These are phyloP conservation scores for Lonicera japonica DNA, from an alignment of 129 eudicot species.

Conservation along the genomic window DNA sequence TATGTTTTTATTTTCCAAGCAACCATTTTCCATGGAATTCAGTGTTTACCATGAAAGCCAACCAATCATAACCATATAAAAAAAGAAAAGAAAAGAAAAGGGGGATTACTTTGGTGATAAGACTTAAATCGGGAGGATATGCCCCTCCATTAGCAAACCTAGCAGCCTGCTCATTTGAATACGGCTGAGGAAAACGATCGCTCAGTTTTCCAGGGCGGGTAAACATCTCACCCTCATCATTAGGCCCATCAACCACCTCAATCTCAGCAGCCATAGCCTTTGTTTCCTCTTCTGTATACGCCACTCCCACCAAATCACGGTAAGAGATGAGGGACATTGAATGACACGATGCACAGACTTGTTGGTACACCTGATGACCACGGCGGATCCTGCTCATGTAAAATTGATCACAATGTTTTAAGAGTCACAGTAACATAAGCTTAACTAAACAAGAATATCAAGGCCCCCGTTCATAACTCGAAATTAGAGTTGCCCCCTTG, in stretches of 20 bases:
- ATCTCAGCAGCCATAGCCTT: conserved; percentile 84
- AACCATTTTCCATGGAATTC: no score
- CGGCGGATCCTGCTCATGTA: conserved; percentile 58
- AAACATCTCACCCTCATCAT: conserved; percentile 68
- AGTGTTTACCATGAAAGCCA: no score
- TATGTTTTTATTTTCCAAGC: no score
- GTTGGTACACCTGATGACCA: conserved; percentile 77
- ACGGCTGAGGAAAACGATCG: conserved; percentile 57
- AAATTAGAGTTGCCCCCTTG: no score
- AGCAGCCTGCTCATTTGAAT: conserved; percentile 63
- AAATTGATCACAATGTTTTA: not conserved
- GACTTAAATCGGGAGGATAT: conserved; percentile 63
- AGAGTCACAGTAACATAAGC: conserved; percentile 1
- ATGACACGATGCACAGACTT: conserved; percentile 87
- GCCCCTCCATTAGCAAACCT: conserved; percentile 67
- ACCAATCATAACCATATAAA: no score
- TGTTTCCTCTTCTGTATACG: conserved; percentile 77
- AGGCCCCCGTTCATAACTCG: no score
- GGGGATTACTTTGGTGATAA: conserved; percentile 41
- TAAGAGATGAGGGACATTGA: conserved; percentile 69
- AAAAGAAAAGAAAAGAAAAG: not conserved
- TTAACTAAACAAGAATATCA: no score
- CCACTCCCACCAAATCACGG: conserved; percentile 79
- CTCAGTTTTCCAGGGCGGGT: conserved; percentile 54
- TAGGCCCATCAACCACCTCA: conserved; percentile 63